Evolutionary conservation across 306 rosid genomes (phyloP), one percentile per base, ranked within the genome.

Genomic region (Lithocarpus polystachyus): DNA sequence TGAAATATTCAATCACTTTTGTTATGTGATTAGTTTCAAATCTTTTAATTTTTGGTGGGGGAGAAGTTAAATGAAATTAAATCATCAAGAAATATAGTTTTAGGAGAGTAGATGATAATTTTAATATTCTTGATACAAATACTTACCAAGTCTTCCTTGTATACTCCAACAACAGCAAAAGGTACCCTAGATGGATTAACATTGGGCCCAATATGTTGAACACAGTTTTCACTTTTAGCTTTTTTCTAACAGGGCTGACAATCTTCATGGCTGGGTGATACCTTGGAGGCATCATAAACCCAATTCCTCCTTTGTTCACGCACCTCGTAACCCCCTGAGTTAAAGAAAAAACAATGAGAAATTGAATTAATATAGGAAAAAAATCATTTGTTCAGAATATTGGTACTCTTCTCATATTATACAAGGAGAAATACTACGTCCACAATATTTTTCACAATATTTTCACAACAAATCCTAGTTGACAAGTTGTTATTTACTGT

Each of bases 161-260:
- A 95, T 56, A 95, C 99, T 18, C 99, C 99, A 55, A 95, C 99
- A 83, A 95, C 99, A 18, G 98, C 98, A 73, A 62, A 95, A 56
- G 93, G 86, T 26, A 92, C 98, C 73, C 83, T 80, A 10, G 98
- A 96, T 56, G 99, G 99, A 87, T 95, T 95, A 95, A 85, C 97
- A 93, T 71, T n/a, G 99, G 98, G 75, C 99, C 98, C 91, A 95
- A 85, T 75, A 93, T 81, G 70, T 95, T 95, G 82, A 95, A 95
- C 59, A 92, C 90, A 24, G 99, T 95, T 80, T 89, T 93, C 35
- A 95, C 85, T 87, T 90, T 91, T 2, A 95, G 91, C 85, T 88
- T 93, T 84, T 86, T 95, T 74, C 98, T 89, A 60, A 91, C 80
- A 45, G 96, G 96, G 57, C 97, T 80, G 55, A 95, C 97, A 75